Evolutionary conservation across 345 rosid species (phyloP).

Genomic region (Trapa incisa): DNA sequence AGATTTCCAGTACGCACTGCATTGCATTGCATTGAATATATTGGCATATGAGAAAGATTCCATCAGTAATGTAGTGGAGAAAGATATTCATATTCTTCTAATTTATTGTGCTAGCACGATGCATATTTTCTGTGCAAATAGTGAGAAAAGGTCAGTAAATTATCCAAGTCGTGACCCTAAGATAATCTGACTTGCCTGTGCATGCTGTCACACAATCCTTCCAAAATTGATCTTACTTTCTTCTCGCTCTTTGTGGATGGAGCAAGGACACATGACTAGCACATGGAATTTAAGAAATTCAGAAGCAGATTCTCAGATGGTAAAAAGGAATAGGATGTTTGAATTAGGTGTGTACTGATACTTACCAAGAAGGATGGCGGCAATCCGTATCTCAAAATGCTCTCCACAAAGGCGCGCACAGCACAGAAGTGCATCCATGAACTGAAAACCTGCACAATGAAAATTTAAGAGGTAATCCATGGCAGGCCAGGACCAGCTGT

Average conservation of each 20-base stretch:
- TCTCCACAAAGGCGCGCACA: constrained; percentile 83
- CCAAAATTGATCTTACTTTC: constrained; percentile 89
- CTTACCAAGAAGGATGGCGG: constrained; percentile 94
- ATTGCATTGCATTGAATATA: neutral
- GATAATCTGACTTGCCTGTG: constrained; percentile 50
- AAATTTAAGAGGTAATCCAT: neutral
- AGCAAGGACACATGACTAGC: constrained; percentile 74
- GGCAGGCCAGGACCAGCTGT: neutral
- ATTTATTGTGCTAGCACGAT: too few relatives aligned
- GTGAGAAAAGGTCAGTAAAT: neutral
- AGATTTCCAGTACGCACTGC: constrained; percentile 85
- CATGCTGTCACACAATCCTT: constrained; percentile 53
- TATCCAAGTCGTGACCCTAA: neutral
- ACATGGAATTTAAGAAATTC: constrained; percentile 6
- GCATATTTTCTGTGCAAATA: too few relatives aligned
- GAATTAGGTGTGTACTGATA: neutral
- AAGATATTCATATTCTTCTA: too few relatives aligned
- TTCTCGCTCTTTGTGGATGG: constrained; percentile 76
- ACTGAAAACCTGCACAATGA: constrained; percentile 67
- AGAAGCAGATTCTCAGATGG: neutral
- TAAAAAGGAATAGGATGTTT: neutral
- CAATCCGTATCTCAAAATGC: constrained; percentile 95
- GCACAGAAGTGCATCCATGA: constrained; percentile 99
- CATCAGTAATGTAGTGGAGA: too few relatives aligned
- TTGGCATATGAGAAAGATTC: too few relatives aligned